Evolutionary conservation across 140 eudicot species (phyloP), one percentile per base, ranked within the genome.

Genomic region (Stevia rebaudiana): DNA sequence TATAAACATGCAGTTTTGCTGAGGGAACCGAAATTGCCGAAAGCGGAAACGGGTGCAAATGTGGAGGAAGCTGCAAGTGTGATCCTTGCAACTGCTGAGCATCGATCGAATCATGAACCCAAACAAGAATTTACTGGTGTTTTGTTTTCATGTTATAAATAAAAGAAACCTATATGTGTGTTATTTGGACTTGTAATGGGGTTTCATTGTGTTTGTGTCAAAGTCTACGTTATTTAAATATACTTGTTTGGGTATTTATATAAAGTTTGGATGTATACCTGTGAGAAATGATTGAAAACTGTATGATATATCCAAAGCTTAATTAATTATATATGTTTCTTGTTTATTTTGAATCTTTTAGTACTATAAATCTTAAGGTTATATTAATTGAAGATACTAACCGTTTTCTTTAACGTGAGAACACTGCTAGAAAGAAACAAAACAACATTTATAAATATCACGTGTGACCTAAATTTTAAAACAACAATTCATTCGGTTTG

Each of bases 1-100:
- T 56, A 31, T 22, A 46, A 36, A 60, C 28, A 22, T 53, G 63
- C 84, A 87, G 94, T 67, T 70, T 52, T 6, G 70, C 55, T 35
- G 90, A 86, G 70, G 90, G 82, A 60, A 64, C 80, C 0, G 89
- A 75, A 81, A 59, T 74, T 69, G 77, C 77, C 10, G 94, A 76
- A 60, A 82, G 88, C 33, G 89, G 82, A 56, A 66, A 85, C 65
- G 86, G 78, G 8, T 90, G 97, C 95, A 84, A 80, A 70, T 90
- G 97, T 19, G 94, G 97, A 61, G 28, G 31, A 35, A 58, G 4
- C 64, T 58, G 64, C 64, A 58, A 58, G 64, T 58, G 64, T 7
- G 64, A 58, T 31, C 47, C 64, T 58, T 58, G 64, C 64, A 58
- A 58, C 64, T 35, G 64, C 64, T 58, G 30, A 58, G 41, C 44